phyloP scores from a whole-genome alignment of 306 rosid species.

The Acmispon strigosus region DNA sequence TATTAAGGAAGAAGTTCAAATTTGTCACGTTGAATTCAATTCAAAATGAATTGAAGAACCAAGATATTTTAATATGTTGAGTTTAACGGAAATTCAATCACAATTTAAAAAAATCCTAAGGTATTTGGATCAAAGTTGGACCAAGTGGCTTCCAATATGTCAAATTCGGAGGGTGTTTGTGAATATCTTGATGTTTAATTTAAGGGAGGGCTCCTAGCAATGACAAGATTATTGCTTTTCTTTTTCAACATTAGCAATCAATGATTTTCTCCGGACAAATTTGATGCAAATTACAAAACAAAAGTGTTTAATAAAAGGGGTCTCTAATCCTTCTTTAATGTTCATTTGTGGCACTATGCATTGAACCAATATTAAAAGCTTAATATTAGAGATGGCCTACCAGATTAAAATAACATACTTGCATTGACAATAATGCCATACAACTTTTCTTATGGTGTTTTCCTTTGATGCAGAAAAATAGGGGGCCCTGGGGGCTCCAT shows the following conservation, averaged over 20 bases:
- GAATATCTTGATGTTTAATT: conserved; percentile 1
- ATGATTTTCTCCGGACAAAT: conserved; percentile 9
- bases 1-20: too few relatives aligned
- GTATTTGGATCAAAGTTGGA: not conserved
- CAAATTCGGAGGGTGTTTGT: not conserved
- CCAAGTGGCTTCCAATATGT: not conserved
- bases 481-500: not conserved
- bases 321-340: conserved; percentile 8
- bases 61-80: too few relatives aligned
- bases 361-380: conserved; percentile 41
- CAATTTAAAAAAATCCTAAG: not conserved
- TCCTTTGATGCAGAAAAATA: not conserved
- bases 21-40: too few relatives aligned
- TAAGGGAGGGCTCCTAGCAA: not conserved
- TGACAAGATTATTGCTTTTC: not conserved
- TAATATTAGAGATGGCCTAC: conserved; percentile 39
- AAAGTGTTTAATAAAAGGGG: not conserved
- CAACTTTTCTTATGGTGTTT: conserved; percentile 12
- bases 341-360: conserved; percentile 31
- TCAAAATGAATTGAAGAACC: too few relatives aligned
- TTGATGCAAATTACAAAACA: not conserved
- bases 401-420: conserved; percentile 28
- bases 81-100: too few relatives aligned
- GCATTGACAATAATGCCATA: conserved; percentile 32
- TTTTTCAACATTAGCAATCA: conserved; percentile 20